Percentiles rank a stretch among this genome's conserved stretches.
These are phyloP conservation scores for Alternaria postmessia DNA, from an alignment of 2,329 filamentous ascomycete genomes.

Conservation along the genomic window DNA sequence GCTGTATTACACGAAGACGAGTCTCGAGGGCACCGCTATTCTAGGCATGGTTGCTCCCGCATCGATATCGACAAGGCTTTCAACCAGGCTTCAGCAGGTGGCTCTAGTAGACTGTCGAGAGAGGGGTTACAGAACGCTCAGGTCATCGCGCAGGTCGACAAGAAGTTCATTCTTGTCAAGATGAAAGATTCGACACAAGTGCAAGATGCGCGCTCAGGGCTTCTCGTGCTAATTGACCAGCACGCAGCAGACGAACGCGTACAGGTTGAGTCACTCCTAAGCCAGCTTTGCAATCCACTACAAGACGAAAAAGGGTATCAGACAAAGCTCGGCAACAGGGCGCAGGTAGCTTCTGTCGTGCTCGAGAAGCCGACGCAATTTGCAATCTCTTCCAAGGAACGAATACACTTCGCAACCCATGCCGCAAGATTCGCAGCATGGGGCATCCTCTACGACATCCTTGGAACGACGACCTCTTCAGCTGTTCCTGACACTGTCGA, in stretches of 20 bases:
- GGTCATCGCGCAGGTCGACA: conserved; percentile 84
- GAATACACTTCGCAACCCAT: conserved; percentile 63
- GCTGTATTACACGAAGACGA: conserved; percentile 36
- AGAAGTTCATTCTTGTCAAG: conserved; percentile 83
- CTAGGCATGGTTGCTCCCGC: conserved; percentile 18
- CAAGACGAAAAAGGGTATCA: conserved; percentile 23
- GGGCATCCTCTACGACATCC: conserved; percentile 75
- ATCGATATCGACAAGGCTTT: conserved; percentile 29
- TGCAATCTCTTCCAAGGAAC: conserved; percentile 69
- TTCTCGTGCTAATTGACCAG: conserved; percentile 84
- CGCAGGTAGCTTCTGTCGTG: conserved; percentile 39
- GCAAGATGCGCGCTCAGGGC: conserved; percentile 14
- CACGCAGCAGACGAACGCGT: conserved; percentile 93
- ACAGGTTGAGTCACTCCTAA: conserved; percentile 77
- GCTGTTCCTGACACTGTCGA: conserved; percentile 5
- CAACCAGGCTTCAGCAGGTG: conserved; percentile 33
- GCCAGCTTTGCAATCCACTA: conserved; percentile 58
- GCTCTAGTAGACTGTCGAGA: conserved; percentile 64
- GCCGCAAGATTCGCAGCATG: conserved; percentile 70
- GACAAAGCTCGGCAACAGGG: conserved; percentile 44
- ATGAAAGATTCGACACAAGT: conserved; percentile 45
- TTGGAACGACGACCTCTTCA: not conserved
- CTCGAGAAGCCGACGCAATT: conserved; percentile 68
- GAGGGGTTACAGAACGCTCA: conserved; percentile 59
- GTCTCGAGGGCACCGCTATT: not conserved